A percentile compares a stretch with the other conserved stretches of the same genome.
Conservation (phyloP, 345 rosid species). For the Turnera subulata region DNA sequence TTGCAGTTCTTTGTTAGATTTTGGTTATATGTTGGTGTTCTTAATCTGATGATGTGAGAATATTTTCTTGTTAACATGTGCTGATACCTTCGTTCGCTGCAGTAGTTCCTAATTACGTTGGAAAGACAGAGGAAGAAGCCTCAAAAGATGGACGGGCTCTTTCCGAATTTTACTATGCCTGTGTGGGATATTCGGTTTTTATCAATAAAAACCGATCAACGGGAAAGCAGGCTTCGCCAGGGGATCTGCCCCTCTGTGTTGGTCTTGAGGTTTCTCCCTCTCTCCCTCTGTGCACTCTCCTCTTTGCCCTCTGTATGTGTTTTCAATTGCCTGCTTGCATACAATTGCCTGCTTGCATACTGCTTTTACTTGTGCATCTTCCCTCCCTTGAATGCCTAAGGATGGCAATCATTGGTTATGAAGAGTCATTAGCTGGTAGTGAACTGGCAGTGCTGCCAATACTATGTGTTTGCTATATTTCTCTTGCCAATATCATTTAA, state of each 20-base stretch:
- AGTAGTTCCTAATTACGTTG: constrained; percentile 45
- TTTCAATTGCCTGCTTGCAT: neutral
- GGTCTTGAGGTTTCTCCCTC: constrained; percentile 55
- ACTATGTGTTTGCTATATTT: neutral
- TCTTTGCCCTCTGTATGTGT: neutral
- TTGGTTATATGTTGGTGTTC: neutral
- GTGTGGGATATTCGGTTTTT: constrained; percentile 59
- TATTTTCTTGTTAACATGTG: neutral
- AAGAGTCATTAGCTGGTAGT: no score
- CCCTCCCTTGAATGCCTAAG: no score
- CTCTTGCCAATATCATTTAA: neutral
- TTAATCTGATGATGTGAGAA: neutral
- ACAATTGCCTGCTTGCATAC: neutral
- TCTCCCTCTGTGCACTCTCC: neutral
- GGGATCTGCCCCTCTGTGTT: constrained; percentile 50
- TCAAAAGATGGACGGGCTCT: constrained; percentile 36
- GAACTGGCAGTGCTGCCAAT: no score
- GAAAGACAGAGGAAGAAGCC: constrained; percentile 44
- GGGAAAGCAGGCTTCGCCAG: constrained; percentile 31
- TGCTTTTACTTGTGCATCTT: no score
- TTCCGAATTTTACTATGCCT: constrained; percentile 52
- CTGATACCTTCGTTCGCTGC: constrained; percentile 8
- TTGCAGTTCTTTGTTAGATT: neutral
- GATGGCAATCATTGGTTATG: no score
- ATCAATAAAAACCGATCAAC: constrained; percentile 33